Base-by-base conservation (phyloP, 352 stramenopile genomes). In the Thalassiosira livingstoniorum region DNA sequence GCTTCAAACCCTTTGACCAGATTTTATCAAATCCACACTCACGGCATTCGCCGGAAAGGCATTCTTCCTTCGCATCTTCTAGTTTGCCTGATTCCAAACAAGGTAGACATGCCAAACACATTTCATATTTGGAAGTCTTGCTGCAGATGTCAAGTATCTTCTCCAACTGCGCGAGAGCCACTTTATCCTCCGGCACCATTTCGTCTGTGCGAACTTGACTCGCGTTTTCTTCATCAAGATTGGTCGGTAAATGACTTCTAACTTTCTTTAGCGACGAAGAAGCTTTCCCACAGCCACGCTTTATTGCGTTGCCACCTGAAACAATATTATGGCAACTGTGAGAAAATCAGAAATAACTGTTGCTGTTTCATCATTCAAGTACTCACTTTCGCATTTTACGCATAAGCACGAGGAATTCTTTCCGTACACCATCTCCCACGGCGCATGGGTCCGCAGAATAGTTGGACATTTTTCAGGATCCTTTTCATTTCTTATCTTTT, bases 81-180 rank as follows among this genome's bases (percentile, higher is more conserved):
- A 72, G 37, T 35, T 2, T n/a, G 11, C 13, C 23, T 2, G 25
- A 23, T 32, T 18, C n/a, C n/a, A 72, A 10, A 58, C 63, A 72
- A 34, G 63, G 63, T 23, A 72, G 18, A 35, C 35, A 2, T 34
- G 37, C 63, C 5, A 61, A 15, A 4, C 39, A 58, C 21, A 55
- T 55, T 10, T 37, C 37, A 55, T 72, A 72, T 34, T 72, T 72
- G 11, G 63, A 72, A 18, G 34, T 23, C 39, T 23, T 2, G n/a
- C n/a, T 11, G 31, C 39, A 72, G 34, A 60, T 32, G 23, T 7
- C 18, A 34, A 27, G 11, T 34, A 34, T 27, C 34, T 32, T 27
- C 25, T 31, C 34, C 15, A 32, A 62, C 25, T 62, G 29, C 11
- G 23, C 54, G 34, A 62, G 5, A 62, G 54, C 54, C 3, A 25